Conservation (phyloP, 176 grass and related monocot species). For the Musa beccarii region DNA sequence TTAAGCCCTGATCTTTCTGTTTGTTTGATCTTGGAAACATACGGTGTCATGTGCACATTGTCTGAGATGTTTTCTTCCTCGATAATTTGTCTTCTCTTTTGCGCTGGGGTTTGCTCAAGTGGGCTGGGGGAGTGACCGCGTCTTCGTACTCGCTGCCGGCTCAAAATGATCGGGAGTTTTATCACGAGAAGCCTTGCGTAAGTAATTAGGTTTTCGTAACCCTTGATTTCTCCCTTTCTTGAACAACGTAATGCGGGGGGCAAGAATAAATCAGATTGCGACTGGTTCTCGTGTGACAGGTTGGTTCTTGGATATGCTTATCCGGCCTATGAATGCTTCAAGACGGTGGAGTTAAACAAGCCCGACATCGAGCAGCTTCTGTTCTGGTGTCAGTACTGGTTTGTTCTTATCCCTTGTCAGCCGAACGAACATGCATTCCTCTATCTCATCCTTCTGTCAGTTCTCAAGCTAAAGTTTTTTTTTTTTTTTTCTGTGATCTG, state of each 20-base stretch:
- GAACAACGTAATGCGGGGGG: too few relatives aligned
- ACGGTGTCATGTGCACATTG: not conserved
- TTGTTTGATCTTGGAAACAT: not conserved
- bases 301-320: conserved; percentile 90
- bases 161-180: conserved; percentile 7
- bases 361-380: conserved; percentile 90
- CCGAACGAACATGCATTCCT: not conserved
- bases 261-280: not conserved
- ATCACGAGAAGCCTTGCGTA: conserved; percentile 11
- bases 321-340: conserved; percentile 98
- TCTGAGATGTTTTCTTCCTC: not conserved
- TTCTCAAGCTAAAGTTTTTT: conserved; percentile 18
- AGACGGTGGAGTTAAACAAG: conserved; percentile 97
- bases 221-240: not conserved
- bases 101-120: not conserved
- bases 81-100: not conserved
- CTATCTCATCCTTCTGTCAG: conserved; percentile 1
- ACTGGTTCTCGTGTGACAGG: conserved; percentile 18
- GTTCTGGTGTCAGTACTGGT: conserved; percentile 99
- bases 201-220: not conserved
- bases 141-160: not conserved
- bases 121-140: not conserved
- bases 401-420: conserved; percentile 9
- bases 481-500: conserved; percentile 15
- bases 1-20: not conserved